Evolutionary conservation across 1,284 basidiomycete genomes (phyloP), one percentile per base, ranked within the genome.

Genomic region (Golubevia pallescens): DNA sequence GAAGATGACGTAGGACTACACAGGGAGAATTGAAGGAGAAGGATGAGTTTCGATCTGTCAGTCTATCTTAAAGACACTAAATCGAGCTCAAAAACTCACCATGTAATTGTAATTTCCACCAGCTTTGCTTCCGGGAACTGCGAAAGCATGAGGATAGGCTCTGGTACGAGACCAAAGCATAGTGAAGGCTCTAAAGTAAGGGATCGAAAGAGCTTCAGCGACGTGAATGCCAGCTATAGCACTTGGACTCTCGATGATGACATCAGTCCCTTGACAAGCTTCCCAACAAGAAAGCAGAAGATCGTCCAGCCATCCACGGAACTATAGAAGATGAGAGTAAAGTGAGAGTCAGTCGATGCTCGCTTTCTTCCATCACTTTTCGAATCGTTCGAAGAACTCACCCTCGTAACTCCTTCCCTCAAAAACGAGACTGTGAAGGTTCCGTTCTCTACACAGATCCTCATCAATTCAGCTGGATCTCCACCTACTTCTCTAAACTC

Each of bases 211-310:
- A 0, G 93, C 94, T 85, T 99, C 96, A 16, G 96, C 96, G 62
- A 99, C 94, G 78, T 99, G 96, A 68, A 93, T 93, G n/a, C 96
- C 96, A n/a, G 92, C 94, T 92, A 98, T 98, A 3, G 96, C 94
- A 81, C 93, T 95, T 0, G 96, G 96, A 78, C 93, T 94, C 87
- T 99, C 96, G 62, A 99, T 89, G 60, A 99, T 89, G 24, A 98
- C 90, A 83, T 99, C 95, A 0, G 94, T 94, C 20, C 90, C 92
- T 87, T 96, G 93, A 82, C 97, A 99, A 3, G 95, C 95, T 67
- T 94, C 90, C 94, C 94, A 98, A 0, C 94, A 93, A 0, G 94
- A 94, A 82, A 91, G 91, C 42, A 99, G 89, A 3, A 99, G 88
- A 80, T 98, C 96, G 81, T 98, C 96, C 61, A 98, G 88, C 96